Base-by-base conservation (phyloP, 331 rosid genomes). In the Spiraea crenata region DNA sequence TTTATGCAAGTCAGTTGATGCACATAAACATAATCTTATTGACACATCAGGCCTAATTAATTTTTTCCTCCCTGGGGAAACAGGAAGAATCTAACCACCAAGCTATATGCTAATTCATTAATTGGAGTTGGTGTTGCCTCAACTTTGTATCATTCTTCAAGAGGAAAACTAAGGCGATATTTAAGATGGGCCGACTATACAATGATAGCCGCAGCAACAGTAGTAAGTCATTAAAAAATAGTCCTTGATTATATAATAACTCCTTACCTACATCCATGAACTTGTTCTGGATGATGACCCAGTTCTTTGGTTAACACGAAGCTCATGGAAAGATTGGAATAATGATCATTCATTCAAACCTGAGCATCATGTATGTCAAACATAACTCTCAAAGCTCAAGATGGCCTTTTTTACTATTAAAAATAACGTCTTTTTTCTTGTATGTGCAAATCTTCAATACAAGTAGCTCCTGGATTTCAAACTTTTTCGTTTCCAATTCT, bases 61-160 rank as follows among this genome's bases (percentile, higher is more conserved):
- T 40, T 55, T 70, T 39, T 17, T 54, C 71, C 38, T 69, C 47
- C 9, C 66, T 69, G 51, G 57, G 74, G 65, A 65, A 74, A 76
- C 79, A 95, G 99, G 96, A 95, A 82, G 91, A 86, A 80, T 84
- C 62, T 84, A 47, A 78, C 19, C 66, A 82, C 82, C 70, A 91
- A 91, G 82, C 66, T 95, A 67, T 95, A 95, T 81, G 99, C 96
- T 77, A 95, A 89, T 78, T 95, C 99, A 47, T 81, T 95, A 77
- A 89, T 91, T 69, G 99, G 99, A 79, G 99, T 95, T 76, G 97
- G 99, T 81, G 87, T 95, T 79, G 89, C 90, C 80, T 95, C 97
- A 51, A 89, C 92, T 80, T 72, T 95, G 79, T 95, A 95, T 78
- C 99, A 95, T 74, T 79, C 57, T 70, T 91, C 99, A 50, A 87